phyloP scores from a whole-genome alignment of 345 rosid genomes.

The Pseudoturritis turrita region DNA sequence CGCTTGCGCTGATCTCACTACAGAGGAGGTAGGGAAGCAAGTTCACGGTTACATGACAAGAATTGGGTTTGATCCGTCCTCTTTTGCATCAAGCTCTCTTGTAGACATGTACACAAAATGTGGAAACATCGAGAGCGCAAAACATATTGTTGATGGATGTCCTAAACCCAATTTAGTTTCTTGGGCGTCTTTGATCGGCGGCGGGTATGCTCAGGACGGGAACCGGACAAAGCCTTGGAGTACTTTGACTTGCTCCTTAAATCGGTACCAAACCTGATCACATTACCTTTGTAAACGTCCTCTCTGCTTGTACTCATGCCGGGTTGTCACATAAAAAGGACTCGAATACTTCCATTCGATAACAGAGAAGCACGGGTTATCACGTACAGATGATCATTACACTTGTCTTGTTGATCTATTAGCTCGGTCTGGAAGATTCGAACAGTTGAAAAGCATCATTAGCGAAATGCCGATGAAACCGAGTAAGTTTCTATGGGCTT shows the following conservation, averaged over 20 bases:
- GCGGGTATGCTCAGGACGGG: constrained; percentile 82
- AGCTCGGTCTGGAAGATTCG: constrained; percentile 67
- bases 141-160: constrained; percentile 49
- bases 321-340: constrained; percentile 81
- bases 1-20: constrained; percentile 60
- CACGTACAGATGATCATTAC: constrained; percentile 72
- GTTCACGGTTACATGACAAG: constrained; percentile 79
- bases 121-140: constrained; percentile 65
- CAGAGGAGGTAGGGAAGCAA: constrained; percentile 71
- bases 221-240: constrained; percentile 52
- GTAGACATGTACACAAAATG: constrained; percentile 87
- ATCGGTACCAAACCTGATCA: constrained; percentile 67
- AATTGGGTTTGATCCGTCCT: constrained; percentile 47
- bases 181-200: constrained; percentile 78
- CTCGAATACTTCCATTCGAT: constrained; percentile 62
- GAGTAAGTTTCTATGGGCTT: constrained; percentile 84
- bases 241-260: constrained; percentile 59
- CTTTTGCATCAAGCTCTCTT: constrained; percentile 75
- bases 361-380: constrained; percentile 49
- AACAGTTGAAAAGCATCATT: constrained; percentile 52
- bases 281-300: constrained; percentile 74
- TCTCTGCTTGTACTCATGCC: constrained; percentile 85
- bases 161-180: constrained; percentile 59
- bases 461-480: constrained; percentile 66
- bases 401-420: constrained; percentile 78